These are phyloP conservation scores for Candida sonorensis DNA, from an alignment of 805 yeast genomes.

Conservation along the genomic window DNA sequence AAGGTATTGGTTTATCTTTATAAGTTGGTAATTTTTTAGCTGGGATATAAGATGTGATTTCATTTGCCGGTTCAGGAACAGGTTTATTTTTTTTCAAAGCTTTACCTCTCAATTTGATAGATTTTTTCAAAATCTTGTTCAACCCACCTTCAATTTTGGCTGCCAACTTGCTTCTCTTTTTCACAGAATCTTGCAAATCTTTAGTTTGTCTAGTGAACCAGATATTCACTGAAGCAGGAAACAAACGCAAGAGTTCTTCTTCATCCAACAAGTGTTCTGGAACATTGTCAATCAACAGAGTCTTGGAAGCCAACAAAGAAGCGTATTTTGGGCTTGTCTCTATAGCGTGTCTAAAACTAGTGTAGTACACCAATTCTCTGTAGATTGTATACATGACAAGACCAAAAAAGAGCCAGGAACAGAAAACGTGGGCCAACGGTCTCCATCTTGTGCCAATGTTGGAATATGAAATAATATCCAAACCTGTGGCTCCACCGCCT, in stretches of 20 bases:
- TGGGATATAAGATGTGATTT: slow-evolving; percentile 54
- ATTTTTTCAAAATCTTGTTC: slow-evolving; percentile 51
- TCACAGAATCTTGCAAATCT: slow-evolving; percentile 46
- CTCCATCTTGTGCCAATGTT: slow-evolving; percentile 59
- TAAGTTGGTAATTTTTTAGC: slow-evolving; percentile 80
- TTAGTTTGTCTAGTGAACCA: slow-evolving; percentile 61
- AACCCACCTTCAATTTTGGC: slow-evolving; percentile 60
- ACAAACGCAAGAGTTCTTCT: slow-evolving; percentile 49
- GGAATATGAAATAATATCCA: slow-evolving; percentile 57
- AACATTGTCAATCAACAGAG: slow-evolving; percentile 66
- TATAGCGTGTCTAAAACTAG: slow-evolving; percentile 63
- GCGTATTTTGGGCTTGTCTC: slow-evolving; percentile 72
- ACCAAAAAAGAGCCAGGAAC: slow-evolving; percentile 71
- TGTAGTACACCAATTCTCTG: slow-evolving; percentile 67
- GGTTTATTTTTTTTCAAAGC: slow-evolving; percentile 51
- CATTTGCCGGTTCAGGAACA: slow-evolving; percentile 50
- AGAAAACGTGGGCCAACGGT: slow-evolving; percentile 66
- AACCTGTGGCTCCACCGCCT: slow-evolving; percentile 48
- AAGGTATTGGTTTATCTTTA: slow-evolving; percentile 55
- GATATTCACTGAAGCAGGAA: slow-evolving; percentile 54
- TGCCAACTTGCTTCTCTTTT: slow-evolving; percentile 59
- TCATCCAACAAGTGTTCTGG: slow-evolving; percentile 37
- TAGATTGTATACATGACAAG: slow-evolving; percentile 58
- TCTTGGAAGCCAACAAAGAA: slow-evolving; percentile 61
- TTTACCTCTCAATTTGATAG: slow-evolving; percentile 50